Evolutionary conservation across 148 eudicot genomes (phyloP).

Genomic region (Camellia lanceoleosa): DNA sequence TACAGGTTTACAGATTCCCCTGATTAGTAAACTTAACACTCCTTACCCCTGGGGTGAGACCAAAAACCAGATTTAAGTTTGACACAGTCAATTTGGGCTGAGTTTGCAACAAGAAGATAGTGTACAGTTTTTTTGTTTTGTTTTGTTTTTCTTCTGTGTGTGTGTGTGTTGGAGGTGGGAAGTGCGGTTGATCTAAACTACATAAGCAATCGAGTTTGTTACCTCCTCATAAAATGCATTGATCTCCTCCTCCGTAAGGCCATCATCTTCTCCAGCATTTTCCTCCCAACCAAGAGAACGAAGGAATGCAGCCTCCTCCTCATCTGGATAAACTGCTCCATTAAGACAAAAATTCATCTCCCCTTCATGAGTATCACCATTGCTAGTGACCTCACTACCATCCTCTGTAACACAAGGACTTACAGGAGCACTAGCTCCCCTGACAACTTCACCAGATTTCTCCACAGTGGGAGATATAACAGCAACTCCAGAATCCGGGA

Average conservation of each 20-base stretch:
- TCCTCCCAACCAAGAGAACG: constrained; percentile 94
- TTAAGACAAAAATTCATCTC: constrained; percentile 35
- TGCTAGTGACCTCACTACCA: constrained; percentile 35
- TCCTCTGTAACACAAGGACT: constrained; percentile 28
- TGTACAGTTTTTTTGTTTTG: not conserved
- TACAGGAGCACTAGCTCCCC: constrained; percentile 24
- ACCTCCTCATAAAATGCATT: constrained; percentile 71
- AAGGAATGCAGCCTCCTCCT: constrained; percentile 77
- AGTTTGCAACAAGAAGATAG: not conserved
- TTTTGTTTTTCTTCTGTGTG: too few relatives aligned
- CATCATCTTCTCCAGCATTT: constrained; percentile 73
- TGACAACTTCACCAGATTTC: constrained; percentile 34
- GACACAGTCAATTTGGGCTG: not conserved
- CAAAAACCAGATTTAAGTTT: not conserved
- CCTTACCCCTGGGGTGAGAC: not conserved
- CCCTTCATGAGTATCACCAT: constrained; percentile 37
- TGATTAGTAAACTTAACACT: not conserved
- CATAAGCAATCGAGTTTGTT: constrained; percentile 13
- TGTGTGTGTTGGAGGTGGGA: not conserved
- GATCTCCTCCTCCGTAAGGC: constrained; percentile 92
- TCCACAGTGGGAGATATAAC: constrained; percentile 30
- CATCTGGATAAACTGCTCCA: constrained; percentile 44
- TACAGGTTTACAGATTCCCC: not conserved
- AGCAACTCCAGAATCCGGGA: constrained; percentile 30
- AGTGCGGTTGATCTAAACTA: not conserved